Evolutionary conservation across 2,329 filamentous ascomycete species (phyloP), one percentile per base, ranked within the genome.

Genomic region (Samsoniella hepiali): DNA sequence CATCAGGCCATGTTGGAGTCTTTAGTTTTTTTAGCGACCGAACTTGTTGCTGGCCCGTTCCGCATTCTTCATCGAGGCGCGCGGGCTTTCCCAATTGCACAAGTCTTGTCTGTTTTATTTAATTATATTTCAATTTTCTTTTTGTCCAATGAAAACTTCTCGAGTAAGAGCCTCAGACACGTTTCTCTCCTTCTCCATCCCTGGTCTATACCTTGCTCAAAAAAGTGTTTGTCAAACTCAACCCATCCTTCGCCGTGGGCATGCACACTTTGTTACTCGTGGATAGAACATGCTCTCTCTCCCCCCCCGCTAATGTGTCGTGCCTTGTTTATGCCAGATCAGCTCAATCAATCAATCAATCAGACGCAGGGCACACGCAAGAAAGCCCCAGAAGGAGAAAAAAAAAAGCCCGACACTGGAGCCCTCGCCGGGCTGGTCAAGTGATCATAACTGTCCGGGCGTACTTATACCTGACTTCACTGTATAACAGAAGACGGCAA

Each of bases 51-150:
- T 40, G 38, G 13, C 22, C 36, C 32, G 58, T 61, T 50, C 58
- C 58, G 36, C 54, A 45, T 53, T 61, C 58, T 61, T 61, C 58
- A 61, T 45, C 58, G 27, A 40, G 47, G 45, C 45, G 38, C 36
- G 32, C 38, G 4, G 22, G 11, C 9, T 49, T 22, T n/a, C 6
- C 22, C 22, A 22, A 29, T 40, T 49, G 44, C 57, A 50, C 45
- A 59, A 50, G 45, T 50, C 31, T 40, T 50, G 32, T 53, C 9
- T 36, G 13, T 10, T 27, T 22, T 22, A 22, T 22, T 22, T 22
- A 22, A 1, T 22, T 22, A 22, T 22, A 22, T 22, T 22, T 22
- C 1, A 22, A 22, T 22, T 22, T 22, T 22, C 22, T 22, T 15
- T 47, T 58, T 42, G 47, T 58, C 55, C 42, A 45, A 58, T 58